Conservation (phyloP, 805 yeast species). For the Metschnikowia noctiluminum region DNA sequence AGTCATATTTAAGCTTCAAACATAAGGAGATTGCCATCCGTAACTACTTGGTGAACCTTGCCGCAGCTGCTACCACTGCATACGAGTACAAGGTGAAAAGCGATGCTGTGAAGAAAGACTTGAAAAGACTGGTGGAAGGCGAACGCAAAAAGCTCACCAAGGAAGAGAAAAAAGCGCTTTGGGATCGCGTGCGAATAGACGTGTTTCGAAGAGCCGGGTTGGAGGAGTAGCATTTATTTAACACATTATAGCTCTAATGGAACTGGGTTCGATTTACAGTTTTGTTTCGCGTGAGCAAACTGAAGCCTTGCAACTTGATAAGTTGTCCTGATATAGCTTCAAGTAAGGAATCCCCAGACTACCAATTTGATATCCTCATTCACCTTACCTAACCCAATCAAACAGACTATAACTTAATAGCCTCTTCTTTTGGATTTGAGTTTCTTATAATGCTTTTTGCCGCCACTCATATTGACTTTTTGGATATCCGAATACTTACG, state of each 20-base stretch:
- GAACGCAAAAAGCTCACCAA: conserved; percentile 32
- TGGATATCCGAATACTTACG: conserved; percentile 82
- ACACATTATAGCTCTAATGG: too few relatives aligned
- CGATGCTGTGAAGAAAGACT: conserved; percentile 30
- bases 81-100: conserved; percentile 44
- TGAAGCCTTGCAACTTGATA: too few relatives aligned
- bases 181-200: conserved; percentile 51
- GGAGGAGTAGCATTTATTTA: conserved; percentile 21
- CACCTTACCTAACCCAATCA: too few relatives aligned
- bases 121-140: conserved; percentile 19
- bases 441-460: conserved; percentile 63
- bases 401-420: conserved; percentile 21
- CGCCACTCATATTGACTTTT: conserved; percentile 56
- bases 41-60: conserved; percentile 49
- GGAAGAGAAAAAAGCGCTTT: conserved; percentile 41
- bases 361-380: too few relatives aligned
- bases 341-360: too few relatives aligned
- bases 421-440: conserved; percentile 57
- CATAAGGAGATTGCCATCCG: conserved; percentile 46
- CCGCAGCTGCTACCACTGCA: conserved; percentile 54
- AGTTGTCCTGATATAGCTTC: too few relatives aligned
- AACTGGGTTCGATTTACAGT: too few relatives aligned
- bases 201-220: conserved; percentile 48
- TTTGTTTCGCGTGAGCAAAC: too few relatives aligned
- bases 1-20: conserved; percentile 30